phyloP scores from a whole-genome alignment of 495 filamentous ascomycete species.

The Hypoxylon crocopeplum region DNA sequence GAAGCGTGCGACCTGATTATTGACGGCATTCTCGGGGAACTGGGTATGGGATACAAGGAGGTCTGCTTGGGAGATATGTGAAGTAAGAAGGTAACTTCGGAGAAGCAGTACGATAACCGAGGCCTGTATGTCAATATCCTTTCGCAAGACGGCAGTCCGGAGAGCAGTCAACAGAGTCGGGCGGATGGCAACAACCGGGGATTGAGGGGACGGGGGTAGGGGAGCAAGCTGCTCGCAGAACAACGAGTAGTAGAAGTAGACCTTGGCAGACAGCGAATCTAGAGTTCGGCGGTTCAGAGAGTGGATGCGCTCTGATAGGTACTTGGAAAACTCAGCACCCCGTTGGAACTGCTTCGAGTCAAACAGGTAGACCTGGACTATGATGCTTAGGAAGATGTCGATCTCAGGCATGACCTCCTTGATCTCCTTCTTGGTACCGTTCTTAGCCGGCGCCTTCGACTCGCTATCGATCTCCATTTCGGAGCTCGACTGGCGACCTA shows the following conservation, averaged over 20 bases:
- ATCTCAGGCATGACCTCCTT: slow-evolving; percentile 88
- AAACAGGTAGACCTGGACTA: slow-evolving; percentile 87
- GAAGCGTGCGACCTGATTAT: slow-evolving; percentile 97
- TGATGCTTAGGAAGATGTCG: slow-evolving; percentile 88
- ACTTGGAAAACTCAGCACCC: slow-evolving; percentile 82
- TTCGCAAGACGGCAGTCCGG: slow-evolving; percentile 89
- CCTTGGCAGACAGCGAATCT: slow-evolving; percentile 90
- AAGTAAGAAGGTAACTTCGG: slow-evolving; percentile 94
- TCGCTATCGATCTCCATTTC: slow-evolving; percentile 84
- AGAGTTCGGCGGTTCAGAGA: slow-evolving; percentile 90
- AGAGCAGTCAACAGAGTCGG: slow-evolving; percentile 86
- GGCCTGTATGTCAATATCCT: slow-evolving; percentile 95
- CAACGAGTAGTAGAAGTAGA: slow-evolving; percentile 96
- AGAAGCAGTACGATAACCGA: slow-evolving; percentile 93
- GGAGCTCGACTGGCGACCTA: slow-evolving; percentile 57
- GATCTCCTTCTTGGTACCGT: slow-evolving; percentile 60
- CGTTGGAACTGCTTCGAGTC: slow-evolving; percentile 79
- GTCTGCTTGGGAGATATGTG: slow-evolving; percentile 96
- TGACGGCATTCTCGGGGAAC: slow-evolving; percentile 90
- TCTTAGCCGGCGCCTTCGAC: slow-evolving; percentile 54
- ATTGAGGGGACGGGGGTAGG: slow-evolving; percentile 83
- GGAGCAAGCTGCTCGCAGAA: slow-evolving; percentile 90
- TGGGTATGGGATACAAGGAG: slow-evolving; percentile 92
- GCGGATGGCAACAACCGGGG: slow-evolving; percentile 83
- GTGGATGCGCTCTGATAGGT: slow-evolving; percentile 83